A percentile compares a stretch with the other conserved stretches of the same genome.
Conservation (phyloP, 2,329 filamentous ascomycete genomes). For the Hirsutella thompsonii region DNA sequence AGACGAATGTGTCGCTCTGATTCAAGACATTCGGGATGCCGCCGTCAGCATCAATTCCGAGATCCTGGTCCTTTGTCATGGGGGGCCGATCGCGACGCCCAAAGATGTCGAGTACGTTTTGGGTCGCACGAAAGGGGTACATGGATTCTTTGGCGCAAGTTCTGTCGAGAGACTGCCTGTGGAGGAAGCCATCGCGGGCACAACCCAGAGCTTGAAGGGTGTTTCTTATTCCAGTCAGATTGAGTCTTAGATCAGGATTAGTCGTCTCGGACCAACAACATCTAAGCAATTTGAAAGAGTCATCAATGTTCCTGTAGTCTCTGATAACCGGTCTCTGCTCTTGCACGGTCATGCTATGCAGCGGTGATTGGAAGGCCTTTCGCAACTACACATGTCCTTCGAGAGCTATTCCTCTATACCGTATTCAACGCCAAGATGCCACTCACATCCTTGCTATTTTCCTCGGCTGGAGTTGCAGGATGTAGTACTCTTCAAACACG, state of each 20-base stretch:
- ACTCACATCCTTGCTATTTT: too few relatives aligned
- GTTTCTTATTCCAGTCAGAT: too few relatives aligned
- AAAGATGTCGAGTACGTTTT: conserved; percentile 52
- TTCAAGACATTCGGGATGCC: conserved; percentile 52
- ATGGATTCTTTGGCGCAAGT: conserved; percentile 60
- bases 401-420: too few relatives aligned
- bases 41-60: conserved; percentile 41
- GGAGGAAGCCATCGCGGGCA: conserved; percentile 46
- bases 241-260: too few relatives aligned
- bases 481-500: conserved; percentile 1
- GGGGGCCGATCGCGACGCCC: conserved; percentile 52
- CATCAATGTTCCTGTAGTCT: too few relatives aligned
- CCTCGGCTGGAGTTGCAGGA: not conserved
- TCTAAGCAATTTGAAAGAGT: too few relatives aligned
- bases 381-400: too few relatives aligned
- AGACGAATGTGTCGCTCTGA: conserved; percentile 48
- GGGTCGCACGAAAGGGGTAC: conserved; percentile 45
- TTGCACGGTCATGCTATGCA: too few relatives aligned
- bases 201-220: conserved; percentile 15
- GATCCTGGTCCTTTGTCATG: conserved; percentile 57
- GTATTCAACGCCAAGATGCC: too few relatives aligned
- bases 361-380: too few relatives aligned
- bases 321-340: too few relatives aligned
- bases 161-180: conserved; percentile 59
- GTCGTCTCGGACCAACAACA: too few relatives aligned